Base-by-base conservation (phyloP, 306 rosid species). In the Pterocarpus macrocarpus region DNA sequence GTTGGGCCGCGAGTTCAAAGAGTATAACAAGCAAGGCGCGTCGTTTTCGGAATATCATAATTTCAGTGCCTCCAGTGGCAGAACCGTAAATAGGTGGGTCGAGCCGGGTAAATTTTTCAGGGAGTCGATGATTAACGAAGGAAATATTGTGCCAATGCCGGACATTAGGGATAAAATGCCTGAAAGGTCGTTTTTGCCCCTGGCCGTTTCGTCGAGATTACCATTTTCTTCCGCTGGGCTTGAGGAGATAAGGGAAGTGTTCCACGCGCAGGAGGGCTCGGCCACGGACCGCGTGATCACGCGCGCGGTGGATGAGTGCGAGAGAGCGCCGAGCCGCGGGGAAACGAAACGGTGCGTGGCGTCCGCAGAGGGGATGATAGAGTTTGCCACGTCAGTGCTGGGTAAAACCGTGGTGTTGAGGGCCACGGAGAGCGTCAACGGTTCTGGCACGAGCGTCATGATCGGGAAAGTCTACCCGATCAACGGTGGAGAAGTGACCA, bases 331-430 rank as follows among this genome's bases (percentile, higher is more conserved):
- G 3, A 93, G 95, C 77, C 53, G 3, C 0, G 93, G 90, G 0
- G 99, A 95, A 85, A 89, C 89, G 5, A 95, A 95, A 80, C 88
- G 82, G 69, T 95, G 99, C 80, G 93, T 95, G 30, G 87, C 86
- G 0, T 93, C 99, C 0, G 85, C 73, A 0, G 99, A 95, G 69
- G 97, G 56, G 30, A 93, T 95, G 99, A 85, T 95, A 10, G 89
- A 90, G 80, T 95, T 93, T 38, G 88, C 94, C 0, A 76, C 83
- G 8, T 73, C 88, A 1, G 85, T 91, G 12, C 3, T 95, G 49
- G 99, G 95, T 6, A 64, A 33, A 22, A 78, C 61, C 6, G 90
- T 87, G 63, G 80, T 44, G 43, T 88, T 79, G 47, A 73, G 90
- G 71, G 70, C 86, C 8, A 91, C 93, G 0, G 84, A 87, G 33